Base-by-base conservation (phyloP, 2,329 filamentous ascomycete genomes). In the Sphaceloma murrayae region DNA sequence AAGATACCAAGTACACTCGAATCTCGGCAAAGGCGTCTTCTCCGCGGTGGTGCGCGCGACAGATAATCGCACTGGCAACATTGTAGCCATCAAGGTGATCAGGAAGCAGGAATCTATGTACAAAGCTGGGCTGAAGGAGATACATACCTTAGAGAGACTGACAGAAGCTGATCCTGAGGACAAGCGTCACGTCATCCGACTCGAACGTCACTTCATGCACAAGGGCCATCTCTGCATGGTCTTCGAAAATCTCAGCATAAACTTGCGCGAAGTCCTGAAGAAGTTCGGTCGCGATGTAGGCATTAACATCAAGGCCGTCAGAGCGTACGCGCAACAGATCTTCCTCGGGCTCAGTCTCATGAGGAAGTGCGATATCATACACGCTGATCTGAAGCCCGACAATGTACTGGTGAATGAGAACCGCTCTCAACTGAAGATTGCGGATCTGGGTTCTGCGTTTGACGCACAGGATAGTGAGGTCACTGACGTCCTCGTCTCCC, bases 371-470 rank as follows among this genome's bases (percentile, higher is more conserved):
- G 87, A 87, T 62, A 85, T 98, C 59, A 76, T 98, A 43, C 91
- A 98, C 61, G 88, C 89, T 10, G 91, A 98, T 70, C 64, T 98
- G 55, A 98, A 98, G 65, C 91, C 91, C 6, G 91, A 98, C 74
- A 98, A 98, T 56, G 89, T 98, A 46, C 68, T 98, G 56, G 87
- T 81, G 53, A 91, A 89, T 54, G 85, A 94, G 52, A 78, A 72
- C 48, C 80, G 84, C 48, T 94, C 82, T 53, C 65, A 86, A 19
- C 75, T 98, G 57, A 98, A 98, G 63, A 85, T 98, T 44, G 95
- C 88, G 62, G 91, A 98, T 70, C 67, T 98, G 58, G 91, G 91
- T 44, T 96, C 91, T n/a, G 91, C 91, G 19, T 89, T 89, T 46
- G 84, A 94, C 56, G 80, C 82, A 45, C 82, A 84, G 9, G 91